These are phyloP conservation scores for Lotus japonicus DNA, from an alignment of 306 rosid genomes.

Conservation along the genomic window DNA sequence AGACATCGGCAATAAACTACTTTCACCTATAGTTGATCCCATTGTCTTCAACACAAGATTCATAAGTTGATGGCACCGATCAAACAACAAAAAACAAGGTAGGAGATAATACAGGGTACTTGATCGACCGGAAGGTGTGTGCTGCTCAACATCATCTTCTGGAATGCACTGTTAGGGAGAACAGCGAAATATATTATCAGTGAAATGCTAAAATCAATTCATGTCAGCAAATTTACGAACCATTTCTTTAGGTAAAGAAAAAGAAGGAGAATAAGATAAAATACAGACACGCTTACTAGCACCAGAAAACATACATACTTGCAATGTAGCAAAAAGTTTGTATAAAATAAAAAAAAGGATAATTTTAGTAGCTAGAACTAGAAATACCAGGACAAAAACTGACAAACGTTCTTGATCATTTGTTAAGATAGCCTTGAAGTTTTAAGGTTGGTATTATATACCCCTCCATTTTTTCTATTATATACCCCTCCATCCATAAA, in stretches of 20 bases:
- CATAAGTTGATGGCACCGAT: slow-evolving; percentile 53
- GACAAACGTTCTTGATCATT: neutral
- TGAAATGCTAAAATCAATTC: neutral
- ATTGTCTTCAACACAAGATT: slow-evolving; percentile 45
- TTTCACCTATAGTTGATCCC: slow-evolving; percentile 37
- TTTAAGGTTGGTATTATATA: neutral
- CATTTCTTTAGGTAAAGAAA: neutral
- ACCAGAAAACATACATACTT: neutral
- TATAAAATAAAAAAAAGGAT: neutral
- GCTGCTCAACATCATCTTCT: slow-evolving; percentile 29
- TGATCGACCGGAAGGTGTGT: slow-evolving; percentile 13
- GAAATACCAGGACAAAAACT: neutral
- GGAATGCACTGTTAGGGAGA: slow-evolving; percentile 39
- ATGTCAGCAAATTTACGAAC: neutral
- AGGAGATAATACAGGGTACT: slow-evolving; percentile 30
- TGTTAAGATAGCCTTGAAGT: neutral
- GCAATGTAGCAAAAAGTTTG: neutral
- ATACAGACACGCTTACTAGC: neutral
- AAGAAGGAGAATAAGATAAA: neutral
- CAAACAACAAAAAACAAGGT: slow-evolving; percentile 74
- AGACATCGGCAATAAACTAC: slow-evolving; percentile 17
- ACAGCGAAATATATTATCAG: slow-evolving; percentile 13
- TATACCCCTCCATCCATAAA: neutral
- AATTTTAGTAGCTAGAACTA: neutral
- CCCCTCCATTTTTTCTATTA: neutral